Evolutionary conservation across 495 filamentous ascomycete genomes (phyloP).

Genomic region (Podospora pseudoanserina): DNA sequence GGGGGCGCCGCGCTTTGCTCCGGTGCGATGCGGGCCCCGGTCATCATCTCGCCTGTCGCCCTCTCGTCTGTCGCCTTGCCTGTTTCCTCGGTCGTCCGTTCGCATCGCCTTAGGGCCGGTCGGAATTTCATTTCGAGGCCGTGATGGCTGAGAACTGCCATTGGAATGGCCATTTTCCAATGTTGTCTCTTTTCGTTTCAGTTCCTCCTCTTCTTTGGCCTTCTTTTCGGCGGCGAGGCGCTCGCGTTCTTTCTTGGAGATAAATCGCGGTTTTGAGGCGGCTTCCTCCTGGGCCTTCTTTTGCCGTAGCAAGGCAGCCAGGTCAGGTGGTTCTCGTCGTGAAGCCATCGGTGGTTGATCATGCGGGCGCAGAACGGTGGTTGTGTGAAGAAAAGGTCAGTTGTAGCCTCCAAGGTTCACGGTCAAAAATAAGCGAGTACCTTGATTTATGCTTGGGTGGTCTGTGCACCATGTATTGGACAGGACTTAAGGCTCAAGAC

Average conservation of each 20-base stretch:
- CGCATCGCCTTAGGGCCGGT: constrained; percentile 81
- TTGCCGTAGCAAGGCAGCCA: constrained; percentile 48
- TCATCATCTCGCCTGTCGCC: constrained; percentile 35
- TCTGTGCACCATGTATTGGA: background rate
- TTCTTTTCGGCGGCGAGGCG: constrained; percentile 80
- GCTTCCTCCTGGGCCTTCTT: constrained; percentile 44
- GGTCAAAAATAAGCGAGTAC: background rate
- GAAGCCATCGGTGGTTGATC: background rate
- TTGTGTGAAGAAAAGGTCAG: too few species aligned
- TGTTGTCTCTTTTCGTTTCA: constrained; percentile 44
- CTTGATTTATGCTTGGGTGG: background rate
- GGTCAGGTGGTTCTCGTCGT: constrained; percentile 42
- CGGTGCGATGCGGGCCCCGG: constrained; percentile 22
- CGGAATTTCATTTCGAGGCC: constrained; percentile 46
- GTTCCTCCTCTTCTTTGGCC: constrained; percentile 76
- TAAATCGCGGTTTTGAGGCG: constrained; percentile 77
- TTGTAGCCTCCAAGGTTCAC: background rate
- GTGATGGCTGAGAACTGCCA: constrained; percentile 14
- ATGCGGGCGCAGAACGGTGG: too few species aligned
- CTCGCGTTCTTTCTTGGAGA: constrained; percentile 87
- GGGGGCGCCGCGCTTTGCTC: constrained; percentile 28
- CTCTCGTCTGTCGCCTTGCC: constrained; percentile 31
- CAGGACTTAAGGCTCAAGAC: too few species aligned
- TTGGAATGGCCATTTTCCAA: constrained; percentile 18
- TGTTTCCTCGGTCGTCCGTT: constrained; percentile 29